Conservation (phyloP, 257 asterid genomes). For the Thymus quinquecostatus region DNA sequence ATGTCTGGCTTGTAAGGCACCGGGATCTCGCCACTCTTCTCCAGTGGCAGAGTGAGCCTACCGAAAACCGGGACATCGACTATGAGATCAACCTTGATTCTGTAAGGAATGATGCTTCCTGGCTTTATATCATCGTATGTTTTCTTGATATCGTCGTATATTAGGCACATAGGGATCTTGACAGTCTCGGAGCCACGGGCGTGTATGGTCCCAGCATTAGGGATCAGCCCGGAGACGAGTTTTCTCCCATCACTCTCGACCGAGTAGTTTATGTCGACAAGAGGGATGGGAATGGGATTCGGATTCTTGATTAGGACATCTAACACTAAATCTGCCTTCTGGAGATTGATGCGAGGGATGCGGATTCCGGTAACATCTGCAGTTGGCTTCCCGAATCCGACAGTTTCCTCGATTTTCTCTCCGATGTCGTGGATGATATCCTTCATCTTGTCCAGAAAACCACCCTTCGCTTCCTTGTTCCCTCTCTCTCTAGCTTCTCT, state of each 20-base stretch:
- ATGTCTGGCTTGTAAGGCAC: slow-evolving; percentile 82
- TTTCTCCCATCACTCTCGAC: slow-evolving; percentile 86
- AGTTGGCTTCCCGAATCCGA: slow-evolving; percentile 91
- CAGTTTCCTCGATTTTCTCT: slow-evolving; percentile 90
- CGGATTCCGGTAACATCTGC: slow-evolving; percentile 82
- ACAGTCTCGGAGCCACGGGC: slow-evolving; percentile 90
- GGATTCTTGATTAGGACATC: slow-evolving; percentile 80
- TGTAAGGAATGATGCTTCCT: slow-evolving; percentile 79
- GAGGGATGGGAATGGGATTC: slow-evolving; percentile 87
- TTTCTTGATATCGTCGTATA: slow-evolving; percentile 74
- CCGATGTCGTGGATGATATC: slow-evolving; percentile 82
- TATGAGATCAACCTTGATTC: slow-evolving; percentile 78
- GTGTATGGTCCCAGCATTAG: slow-evolving; percentile 88
- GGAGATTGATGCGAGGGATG: slow-evolving; percentile 72
- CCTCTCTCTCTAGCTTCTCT: slow-evolving; percentile 47
- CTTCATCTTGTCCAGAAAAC: slow-evolving; percentile 82
- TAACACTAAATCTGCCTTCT: slow-evolving; percentile 72
- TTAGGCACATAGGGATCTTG: slow-evolving; percentile 65
- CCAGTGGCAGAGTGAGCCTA: slow-evolving; percentile 74
- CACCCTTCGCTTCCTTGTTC: slow-evolving; percentile 54
- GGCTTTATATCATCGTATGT: slow-evolving; percentile 72
- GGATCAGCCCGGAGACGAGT: slow-evolving; percentile 80
- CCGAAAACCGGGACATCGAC: slow-evolving; percentile 89
- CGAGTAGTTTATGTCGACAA: slow-evolving; percentile 76
- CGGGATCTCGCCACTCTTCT: slow-evolving; percentile 85